Base-by-base conservation (phyloP, 768 basidiomycete species). In the Candolleomyces eurysporus region DNA sequence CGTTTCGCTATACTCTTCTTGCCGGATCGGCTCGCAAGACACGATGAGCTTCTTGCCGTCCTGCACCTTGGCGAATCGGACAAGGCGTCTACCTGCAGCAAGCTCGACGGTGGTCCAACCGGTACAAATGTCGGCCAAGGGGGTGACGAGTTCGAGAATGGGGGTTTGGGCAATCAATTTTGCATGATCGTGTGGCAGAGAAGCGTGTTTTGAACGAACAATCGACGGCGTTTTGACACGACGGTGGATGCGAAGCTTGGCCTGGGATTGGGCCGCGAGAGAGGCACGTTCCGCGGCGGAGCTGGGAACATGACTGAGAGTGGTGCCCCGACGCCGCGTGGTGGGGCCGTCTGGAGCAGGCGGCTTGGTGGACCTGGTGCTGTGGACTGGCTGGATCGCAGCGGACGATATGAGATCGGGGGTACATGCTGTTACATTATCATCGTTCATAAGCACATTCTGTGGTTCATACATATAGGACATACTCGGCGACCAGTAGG, bases 11-110 rank as follows among this genome's bases (percentile, higher is more conserved):
- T 91, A 96, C 30, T 92, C 88, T 43, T 87, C 81, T 64, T 90
- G 90, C 1, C 77, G 69, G 70, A 97, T 86, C 17, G 86, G 78
- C 59, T 91, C 85, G 73, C 92, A 96, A 14, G 88, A 86, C 32
- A 94, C 83, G 65, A 88, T 88, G 63, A 98, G 84, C 21, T 79
- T 82, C 59, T 86, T 82, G 26, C 91, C 92, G 57, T 91, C 87
- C 71, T 90, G 91, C 8, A 89, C 73, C 60, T 93, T 88, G 65
- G 82, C 79, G 74, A 98, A 96, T 52, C 90, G 89, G 48, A 98
- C 92, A 42, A 98, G 87, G 48, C 95, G 87, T 52, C 96, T 86
- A 4, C 90, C 87, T 3, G 80, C 78, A 16, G 77, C 71, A 60
- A 86, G 72, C 70, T 98, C 96, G 22, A 88, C 81, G 14, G 80